Conservation (phyloP, 345 rosid species). For the Sapria himalayana region DNA sequence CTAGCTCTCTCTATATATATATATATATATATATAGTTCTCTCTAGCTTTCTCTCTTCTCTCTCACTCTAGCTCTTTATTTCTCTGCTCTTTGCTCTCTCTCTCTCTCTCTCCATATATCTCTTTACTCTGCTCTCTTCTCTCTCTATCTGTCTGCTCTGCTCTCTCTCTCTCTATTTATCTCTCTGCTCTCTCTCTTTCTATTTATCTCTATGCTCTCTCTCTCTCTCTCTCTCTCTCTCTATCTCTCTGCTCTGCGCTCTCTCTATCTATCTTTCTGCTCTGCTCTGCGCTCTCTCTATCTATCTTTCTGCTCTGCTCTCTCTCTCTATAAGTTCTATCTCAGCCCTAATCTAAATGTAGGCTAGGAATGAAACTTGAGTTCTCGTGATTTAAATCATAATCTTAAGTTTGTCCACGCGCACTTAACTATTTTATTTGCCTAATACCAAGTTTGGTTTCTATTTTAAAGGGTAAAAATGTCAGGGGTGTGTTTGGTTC, state of each 20-base stretch:
- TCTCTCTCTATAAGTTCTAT: neutral
- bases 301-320: neutral
- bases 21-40: slow-evolving; percentile 12
- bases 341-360: neutral
- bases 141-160: neutral
- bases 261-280: neutral
- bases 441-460: slow-evolving; percentile 5
- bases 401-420: no score
- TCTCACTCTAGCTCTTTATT: neutral
- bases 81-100: neutral
- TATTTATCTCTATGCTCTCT: neutral
- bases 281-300: neutral
- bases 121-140: no score
- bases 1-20: neutral
- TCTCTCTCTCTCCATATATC: neutral
- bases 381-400: neutral
- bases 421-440: no score
- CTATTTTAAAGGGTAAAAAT: slow-evolving; percentile 30
- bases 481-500: slow-evolving; percentile 33
- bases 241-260: neutral
- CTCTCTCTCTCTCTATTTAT: neutral
- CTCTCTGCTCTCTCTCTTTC: slow-evolving; percentile 7
- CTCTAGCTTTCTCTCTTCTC: neutral
- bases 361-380: neutral
- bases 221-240: neutral